Conservation (phyloP, 148 eudicot genomes). For the Camellia lanceoleosa region DNA sequence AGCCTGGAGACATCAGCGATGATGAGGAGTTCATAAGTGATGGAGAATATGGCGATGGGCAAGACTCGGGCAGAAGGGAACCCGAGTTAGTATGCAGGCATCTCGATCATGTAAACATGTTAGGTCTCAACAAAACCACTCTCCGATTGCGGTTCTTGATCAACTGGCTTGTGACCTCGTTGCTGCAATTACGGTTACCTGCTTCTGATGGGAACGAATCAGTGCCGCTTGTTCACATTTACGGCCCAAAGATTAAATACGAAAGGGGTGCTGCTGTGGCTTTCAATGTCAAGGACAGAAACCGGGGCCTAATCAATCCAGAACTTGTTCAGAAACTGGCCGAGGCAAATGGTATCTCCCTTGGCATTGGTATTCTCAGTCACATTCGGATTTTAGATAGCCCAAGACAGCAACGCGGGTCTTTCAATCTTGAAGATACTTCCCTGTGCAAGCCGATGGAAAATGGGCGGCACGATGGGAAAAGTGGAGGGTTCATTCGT, state of each 20-base stretch:
- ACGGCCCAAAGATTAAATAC: conserved; percentile 94
- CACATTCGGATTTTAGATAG: conserved; percentile 61
- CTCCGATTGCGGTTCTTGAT: conserved; percentile 74
- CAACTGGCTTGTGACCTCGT: conserved; percentile 91
- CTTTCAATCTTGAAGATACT: conserved; percentile 53
- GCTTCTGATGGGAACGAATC: conserved; percentile 39
- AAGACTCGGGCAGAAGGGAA: conserved; percentile 64
- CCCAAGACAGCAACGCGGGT: conserved; percentile 50
- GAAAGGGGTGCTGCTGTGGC: conserved; percentile 98
- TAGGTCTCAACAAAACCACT: conserved; percentile 90
- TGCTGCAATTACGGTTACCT: conserved; percentile 65
- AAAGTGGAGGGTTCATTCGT: conserved; percentile 58
- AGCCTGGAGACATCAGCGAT: conserved; percentile 69
- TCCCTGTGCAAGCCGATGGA: conserved; percentile 81
- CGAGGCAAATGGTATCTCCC: conserved; percentile 69
- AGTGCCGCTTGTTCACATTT: conserved; percentile 71
- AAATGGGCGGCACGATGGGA: conserved; percentile 58
- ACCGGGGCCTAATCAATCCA: conserved; percentile 63
- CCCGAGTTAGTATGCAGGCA: conserved; percentile 84
- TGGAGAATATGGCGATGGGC: conserved; percentile 66
- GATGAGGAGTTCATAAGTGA: conserved; percentile 64
- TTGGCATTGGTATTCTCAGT: conserved; percentile 87
- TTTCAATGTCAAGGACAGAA: conserved; percentile 71
- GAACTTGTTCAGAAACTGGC: conserved; percentile 81
- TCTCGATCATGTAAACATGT: conserved; percentile 91